A percentile compares a stretch with the other conserved stretches of the same genome.
These are phyloP conservation scores for Suillus plorans DNA, from an alignment of 768 basidiomycete genomes.

Conservation along the genomic window DNA sequence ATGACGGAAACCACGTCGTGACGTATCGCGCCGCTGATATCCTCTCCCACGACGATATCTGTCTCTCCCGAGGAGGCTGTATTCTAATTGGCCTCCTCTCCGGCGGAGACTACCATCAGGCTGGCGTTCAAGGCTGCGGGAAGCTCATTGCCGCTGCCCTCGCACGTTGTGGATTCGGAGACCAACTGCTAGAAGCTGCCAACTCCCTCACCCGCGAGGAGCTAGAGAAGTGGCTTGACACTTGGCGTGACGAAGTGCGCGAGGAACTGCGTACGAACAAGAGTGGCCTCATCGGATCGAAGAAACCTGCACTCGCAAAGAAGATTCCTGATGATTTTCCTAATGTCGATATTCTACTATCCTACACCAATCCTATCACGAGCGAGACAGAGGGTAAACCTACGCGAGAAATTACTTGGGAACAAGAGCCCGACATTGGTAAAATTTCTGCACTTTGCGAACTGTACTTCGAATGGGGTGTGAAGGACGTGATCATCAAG, in stretches of 20 bases:
- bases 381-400: constrained; percentile 58
- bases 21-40: constrained; percentile 41
- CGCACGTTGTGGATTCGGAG: constrained; percentile 79
- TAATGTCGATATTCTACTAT: constrained; percentile 66
- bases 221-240: constrained; percentile 53
- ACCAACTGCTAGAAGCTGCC: constrained; percentile 62
- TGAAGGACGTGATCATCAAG: constrained; percentile 77
- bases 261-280: constrained; percentile 71
- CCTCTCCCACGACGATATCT: constrained; percentile 42
- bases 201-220: constrained; percentile 41
- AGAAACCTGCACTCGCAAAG: constrained; percentile 63
- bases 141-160: constrained; percentile 72
- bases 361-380: constrained; percentile 78
- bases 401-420: constrained; percentile 44
- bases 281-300: constrained; percentile 59
- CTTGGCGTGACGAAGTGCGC: constrained; percentile 63
- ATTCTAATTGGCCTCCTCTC: constrained; percentile 82
- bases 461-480: constrained; percentile 90
- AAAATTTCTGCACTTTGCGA: constrained; percentile 81
- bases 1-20: constrained; percentile 68
- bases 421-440: constrained; percentile 62
- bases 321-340: constrained; percentile 70
- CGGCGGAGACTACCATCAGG: constrained; percentile 89
- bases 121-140: constrained; percentile 68
- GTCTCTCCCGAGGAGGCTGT: constrained; percentile 63